These are phyloP conservation scores for Thermomucor indicae-seudaticae DNA, from an alignment of 371 early-diverging fungal species.

Conservation along the genomic window DNA sequence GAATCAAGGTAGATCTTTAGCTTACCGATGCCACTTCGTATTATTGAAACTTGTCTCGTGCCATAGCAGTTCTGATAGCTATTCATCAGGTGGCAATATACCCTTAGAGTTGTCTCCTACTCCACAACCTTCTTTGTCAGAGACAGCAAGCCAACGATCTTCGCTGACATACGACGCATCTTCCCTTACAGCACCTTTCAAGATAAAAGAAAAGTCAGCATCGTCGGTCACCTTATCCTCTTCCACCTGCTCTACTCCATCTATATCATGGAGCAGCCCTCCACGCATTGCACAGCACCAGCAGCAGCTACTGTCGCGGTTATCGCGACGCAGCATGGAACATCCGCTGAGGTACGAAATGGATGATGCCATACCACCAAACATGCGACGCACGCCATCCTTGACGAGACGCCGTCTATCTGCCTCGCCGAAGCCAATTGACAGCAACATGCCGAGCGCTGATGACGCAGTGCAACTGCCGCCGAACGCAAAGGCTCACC, in stretches of 20 bases:
- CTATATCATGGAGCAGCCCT: conserved; percentile 31
- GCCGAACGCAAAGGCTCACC: conserved; percentile 1
- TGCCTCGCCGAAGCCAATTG: not conserved
- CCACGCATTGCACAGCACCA: conserved; percentile 14
- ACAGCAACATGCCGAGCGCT: not conserved
- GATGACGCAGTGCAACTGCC: not conserved
- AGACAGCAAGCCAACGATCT: conserved; percentile 24
- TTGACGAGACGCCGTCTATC: not conserved
- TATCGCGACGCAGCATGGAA: conserved; percentile 5
- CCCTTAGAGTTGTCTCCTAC: conserved; percentile 18
- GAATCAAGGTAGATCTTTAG: not conserved
- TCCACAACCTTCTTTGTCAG: conserved; percentile 13
- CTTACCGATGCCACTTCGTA: not conserved
- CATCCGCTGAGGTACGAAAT: not conserved
- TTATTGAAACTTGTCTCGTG: not conserved
- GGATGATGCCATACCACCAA: not conserved
- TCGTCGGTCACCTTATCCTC: conserved; percentile 31
- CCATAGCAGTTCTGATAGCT: conserved; percentile 5
- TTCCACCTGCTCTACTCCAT: conserved; percentile 18
- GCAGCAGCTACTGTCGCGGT: conserved; percentile 7
- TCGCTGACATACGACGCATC: conserved; percentile 30
- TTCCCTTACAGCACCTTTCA: conserved; percentile 33
- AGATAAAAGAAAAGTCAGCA: conserved; percentile 32
- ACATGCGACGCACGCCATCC: not conserved
- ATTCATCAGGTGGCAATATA: not conserved